Evolutionary conservation across 2,329 filamentous ascomycete species (phyloP), one percentile per base, ranked within the genome.

Genomic region (Amylocarpus encephaloides): DNA sequence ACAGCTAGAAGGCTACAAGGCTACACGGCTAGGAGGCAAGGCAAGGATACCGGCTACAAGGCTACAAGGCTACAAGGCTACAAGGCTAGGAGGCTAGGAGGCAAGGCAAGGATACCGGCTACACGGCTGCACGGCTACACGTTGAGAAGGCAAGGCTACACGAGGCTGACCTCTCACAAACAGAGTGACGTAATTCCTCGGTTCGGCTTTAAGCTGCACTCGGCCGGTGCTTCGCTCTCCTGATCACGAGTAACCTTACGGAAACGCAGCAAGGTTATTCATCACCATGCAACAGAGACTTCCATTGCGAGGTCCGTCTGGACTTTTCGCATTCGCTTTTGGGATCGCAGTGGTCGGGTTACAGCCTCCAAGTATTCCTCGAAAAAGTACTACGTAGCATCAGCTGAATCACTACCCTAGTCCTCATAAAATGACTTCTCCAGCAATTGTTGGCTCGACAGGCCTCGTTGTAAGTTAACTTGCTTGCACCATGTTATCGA

Each of bases 381-480:
- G n/a, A n/a, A n/a, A n/a, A n/a, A n/a, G n/a, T n/a, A n/a, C n/a
- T n/a, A n/a, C n/a, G n/a, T n/a, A n/a, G n/a, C n/a, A n/a, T n/a
- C 38, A 40, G 19, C 38, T 5, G 3, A n/a, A 40, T 19, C 3
- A 13, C 22, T 16, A 16, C 26, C 13, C n/a, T n/a, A n/a, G n/a
- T n/a, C n/a, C n/a, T n/a, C n/a, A 26, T 15, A 60, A 29, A n/a
- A 74, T 74, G 71, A 66, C 72, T 30, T 70, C 70, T 30, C 66
- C 68, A n/a, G 67, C 69, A 12, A 49, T 75, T 33, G 61, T 74
- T 43, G 73, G 73, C 30, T 67, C 64, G 46, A 76, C 73, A 5
- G 74, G 74, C 51, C 69, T 76, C 56, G 72, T 75, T 52, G 73
- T 75, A 69, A 60, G 71, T 62, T 40, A 7, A 41, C 29, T 36